Conservation (phyloP, 2,329 filamentous ascomycete species). For the Lasiodiplodia citricola region DNA sequence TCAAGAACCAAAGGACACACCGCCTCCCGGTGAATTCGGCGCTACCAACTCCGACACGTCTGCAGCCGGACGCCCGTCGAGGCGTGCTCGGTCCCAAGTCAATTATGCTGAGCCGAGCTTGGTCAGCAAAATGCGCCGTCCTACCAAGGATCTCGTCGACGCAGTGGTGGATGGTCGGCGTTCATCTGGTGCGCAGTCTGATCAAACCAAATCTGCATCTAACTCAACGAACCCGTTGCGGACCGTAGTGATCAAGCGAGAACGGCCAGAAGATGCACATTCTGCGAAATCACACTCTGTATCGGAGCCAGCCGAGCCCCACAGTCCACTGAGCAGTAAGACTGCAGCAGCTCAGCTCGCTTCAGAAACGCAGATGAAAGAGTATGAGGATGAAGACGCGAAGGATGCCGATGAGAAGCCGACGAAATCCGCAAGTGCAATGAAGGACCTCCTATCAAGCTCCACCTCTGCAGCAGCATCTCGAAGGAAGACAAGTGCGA, state of each 20-base stretch:
- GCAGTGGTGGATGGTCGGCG: conserved; percentile 40
- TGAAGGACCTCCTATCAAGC: conserved; percentile 37
- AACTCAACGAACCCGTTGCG: conserved; percentile 22
- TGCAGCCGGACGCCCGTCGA: conserved; percentile 43
- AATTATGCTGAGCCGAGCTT: conserved; percentile 58
- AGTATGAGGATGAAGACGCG: conserved; percentile 25
- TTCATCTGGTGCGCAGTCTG: conserved; percentile 31
- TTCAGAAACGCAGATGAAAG: conserved; percentile 30
- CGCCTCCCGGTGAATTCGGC: not conserved
- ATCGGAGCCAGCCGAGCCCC: conserved; percentile 28
- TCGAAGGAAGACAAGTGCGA: conserved; percentile 30
- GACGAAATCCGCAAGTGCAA: conserved; percentile 40
- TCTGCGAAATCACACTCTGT: conserved; percentile 35
- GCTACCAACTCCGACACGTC: not conserved
- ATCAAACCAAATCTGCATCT: conserved; percentile 28
- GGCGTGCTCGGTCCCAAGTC: conserved; percentile 52
- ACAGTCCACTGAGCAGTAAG: conserved; percentile 46
- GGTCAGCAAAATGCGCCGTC: conserved; percentile 56
- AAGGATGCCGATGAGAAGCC: conserved; percentile 30
- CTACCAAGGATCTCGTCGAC: conserved; percentile 53
- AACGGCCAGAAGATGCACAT: conserved; percentile 31
- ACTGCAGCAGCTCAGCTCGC: conserved; percentile 28
- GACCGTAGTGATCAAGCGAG: conserved; percentile 36
- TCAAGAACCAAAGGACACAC: conserved; percentile 11
- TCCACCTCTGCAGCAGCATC: conserved; percentile 34